These are phyloP conservation scores for Lotus japonicus DNA, from an alignment of 306 rosid species.

Conservation along the genomic window DNA sequence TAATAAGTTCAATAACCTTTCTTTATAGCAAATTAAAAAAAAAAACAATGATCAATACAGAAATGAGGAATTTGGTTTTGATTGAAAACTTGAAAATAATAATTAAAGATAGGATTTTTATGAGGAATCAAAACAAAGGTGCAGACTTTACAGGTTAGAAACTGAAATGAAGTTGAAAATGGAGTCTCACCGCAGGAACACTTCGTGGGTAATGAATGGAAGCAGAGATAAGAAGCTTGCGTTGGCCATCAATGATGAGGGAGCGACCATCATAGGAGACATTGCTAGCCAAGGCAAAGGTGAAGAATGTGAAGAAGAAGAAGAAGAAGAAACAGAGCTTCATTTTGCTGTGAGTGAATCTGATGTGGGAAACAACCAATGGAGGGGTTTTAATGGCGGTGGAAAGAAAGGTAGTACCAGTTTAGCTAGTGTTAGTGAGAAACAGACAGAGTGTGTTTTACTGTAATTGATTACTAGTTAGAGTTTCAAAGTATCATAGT, in stretches of 20 bases:
- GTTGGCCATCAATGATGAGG: slow-evolving; percentile 61
- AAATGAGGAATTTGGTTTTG: not conserved
- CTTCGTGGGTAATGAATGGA: slow-evolving; percentile 96
- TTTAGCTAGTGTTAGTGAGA: no score
- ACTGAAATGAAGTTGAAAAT: no score
- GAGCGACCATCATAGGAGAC: slow-evolving; percentile 82
- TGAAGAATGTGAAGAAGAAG: not conserved
- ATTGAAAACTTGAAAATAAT: not conserved
- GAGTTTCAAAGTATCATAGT: not conserved
- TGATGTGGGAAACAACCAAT: not conserved
- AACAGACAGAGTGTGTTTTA: no score
- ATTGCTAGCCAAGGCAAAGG: slow-evolving; percentile 27
- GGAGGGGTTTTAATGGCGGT: not conserved
- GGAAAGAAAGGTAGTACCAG: not conserved
- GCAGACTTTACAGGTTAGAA: not conserved
- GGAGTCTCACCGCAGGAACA: slow-evolving; percentile 60
- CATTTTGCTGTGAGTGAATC: slow-evolving; percentile 11
- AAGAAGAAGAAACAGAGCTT: not conserved
- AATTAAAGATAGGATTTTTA: not conserved
- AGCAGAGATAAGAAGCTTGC: slow-evolving; percentile 86
- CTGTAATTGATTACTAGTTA: not conserved
- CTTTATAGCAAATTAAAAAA: not conserved
- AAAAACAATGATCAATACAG: not conserved
- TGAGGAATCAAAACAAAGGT: not conserved
- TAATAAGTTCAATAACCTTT: not conserved